Evolutionary conservation across 371 early-diverging fungal species (phyloP), one percentile per base, ranked within the genome.

Genomic region (Blakeslea trispora): DNA sequence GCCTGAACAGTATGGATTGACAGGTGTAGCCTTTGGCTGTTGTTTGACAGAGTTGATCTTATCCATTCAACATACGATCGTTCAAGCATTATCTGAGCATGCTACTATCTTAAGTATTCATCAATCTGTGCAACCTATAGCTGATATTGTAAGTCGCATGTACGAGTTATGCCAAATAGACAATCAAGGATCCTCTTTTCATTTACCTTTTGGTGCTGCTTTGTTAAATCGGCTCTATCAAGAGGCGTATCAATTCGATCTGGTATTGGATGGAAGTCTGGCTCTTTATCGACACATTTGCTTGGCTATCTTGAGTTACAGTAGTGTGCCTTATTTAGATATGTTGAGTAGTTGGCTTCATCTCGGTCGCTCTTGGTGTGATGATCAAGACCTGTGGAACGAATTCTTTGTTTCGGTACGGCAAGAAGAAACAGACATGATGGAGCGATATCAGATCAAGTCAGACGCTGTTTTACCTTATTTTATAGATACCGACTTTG

Each of bases 301-400:
- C 31, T 53, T 75, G 2, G 63, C 66, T 15, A 32, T 79, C 3
- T 50, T 79, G 34, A 68, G 66, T 35, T 74, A 81, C 40, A 65
- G 75, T 10, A 82, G 81, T 19, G 56, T 64, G 17, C 83, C 83
- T 1, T 82, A 81, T 39, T 40, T 72, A 15, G 62, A 65, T 34
- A 82, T 81, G 46, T 59, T 82, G 19, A 79, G 74, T 37, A 68
- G 61, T 46, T 82, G 83, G 83, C 37, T 82, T 23, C 75, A 78
- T 9, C 54, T 78, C 2, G 45, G 56, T 8, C 49, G 63, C 4
- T 53, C 53, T 8, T 22, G 52, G 22, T 40, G 50, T 17, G 60
- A 47, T 21, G 19, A 24, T 11, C 51, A 56, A 10, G 82, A 82
- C 18, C 77, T 74, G 1, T 81, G 75, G 31, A 47, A 40, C 0